Percentiles rank a stretch among this genome's conserved stretches.
These are phyloP conservation scores for Corynascus novoguineensis DNA, from an alignment of 495 filamentous ascomycete genomes.

Conservation along the genomic window DNA sequence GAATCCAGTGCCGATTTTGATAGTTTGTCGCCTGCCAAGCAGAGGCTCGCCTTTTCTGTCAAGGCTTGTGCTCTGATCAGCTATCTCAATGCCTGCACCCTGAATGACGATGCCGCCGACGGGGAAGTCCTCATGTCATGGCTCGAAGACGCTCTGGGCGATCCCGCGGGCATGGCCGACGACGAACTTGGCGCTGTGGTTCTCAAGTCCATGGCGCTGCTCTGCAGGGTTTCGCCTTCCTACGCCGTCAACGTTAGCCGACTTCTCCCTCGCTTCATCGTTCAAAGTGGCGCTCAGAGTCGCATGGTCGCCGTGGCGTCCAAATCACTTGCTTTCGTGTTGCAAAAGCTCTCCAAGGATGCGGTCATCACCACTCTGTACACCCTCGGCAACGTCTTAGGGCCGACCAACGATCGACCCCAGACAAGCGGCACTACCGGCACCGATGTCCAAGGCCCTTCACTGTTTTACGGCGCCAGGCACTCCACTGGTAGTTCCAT, in stretches of 20 bases:
- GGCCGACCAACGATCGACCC: conserved; percentile 53
- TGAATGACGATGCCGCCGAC: conserved; percentile 75
- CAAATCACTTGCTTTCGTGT: conserved; percentile 69
- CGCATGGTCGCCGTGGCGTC: conserved; percentile 68
- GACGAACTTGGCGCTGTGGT: conserved; percentile 65
- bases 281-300: conserved; percentile 64
- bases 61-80: conserved; percentile 77
- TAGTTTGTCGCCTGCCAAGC: conserved; percentile 79
- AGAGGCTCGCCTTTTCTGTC: conserved; percentile 75
- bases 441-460: conserved; percentile 32
- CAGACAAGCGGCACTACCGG: conserved; percentile 33
- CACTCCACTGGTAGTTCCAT: conserved; percentile 69
- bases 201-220: conserved; percentile 73
- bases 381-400: conserved; percentile 86
- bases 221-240: conserved; percentile 65
- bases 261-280: conserved; percentile 76
- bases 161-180: conserved; percentile 75
- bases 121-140: conserved; percentile 75
- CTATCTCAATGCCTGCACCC: conserved; percentile 75
- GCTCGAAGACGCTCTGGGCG: conserved; percentile 72
- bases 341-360: conserved; percentile 81
- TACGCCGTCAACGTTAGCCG: conserved; percentile 72
- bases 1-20: conserved; percentile 87
- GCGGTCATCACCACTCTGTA: conserved; percentile 91
- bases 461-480: conserved; percentile 46